Evolutionary conservation across 345 rosid genomes (phyloP).

Genomic region (Citrus inodora): DNA sequence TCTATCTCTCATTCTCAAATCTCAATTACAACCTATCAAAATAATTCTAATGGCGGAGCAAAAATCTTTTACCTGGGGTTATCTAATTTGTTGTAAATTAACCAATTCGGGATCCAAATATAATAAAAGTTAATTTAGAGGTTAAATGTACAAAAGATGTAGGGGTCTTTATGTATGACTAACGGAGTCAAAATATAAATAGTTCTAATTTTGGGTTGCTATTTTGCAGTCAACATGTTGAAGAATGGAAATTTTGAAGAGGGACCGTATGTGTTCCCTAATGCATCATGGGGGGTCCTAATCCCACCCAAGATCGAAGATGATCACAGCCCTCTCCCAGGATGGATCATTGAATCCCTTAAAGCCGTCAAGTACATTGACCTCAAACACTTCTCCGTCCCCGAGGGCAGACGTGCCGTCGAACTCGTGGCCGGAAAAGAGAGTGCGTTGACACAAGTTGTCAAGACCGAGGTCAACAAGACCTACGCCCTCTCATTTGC

Average conservation of each 20-base stretch:
- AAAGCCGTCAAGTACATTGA: constrained; percentile 58
- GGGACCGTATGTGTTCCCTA: constrained; percentile 48
- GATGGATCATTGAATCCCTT: constrained; percentile 54
- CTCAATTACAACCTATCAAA: background rate
- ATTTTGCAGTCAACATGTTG: constrained; percentile 35
- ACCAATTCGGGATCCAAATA: no score
- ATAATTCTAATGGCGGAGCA: no score
- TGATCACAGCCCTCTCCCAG: constrained; percentile 45
- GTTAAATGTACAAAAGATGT: background rate
- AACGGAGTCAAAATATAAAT: background rate
- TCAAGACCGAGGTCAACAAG: constrained; percentile 30
- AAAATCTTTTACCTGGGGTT: no score
- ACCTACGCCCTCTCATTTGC: constrained; percentile 32
- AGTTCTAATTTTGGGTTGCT: background rate
- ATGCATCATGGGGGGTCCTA: constrained; percentile 49
- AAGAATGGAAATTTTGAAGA: constrained; percentile 50
- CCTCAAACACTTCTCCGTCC: constrained; percentile 35
- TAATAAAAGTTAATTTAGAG: no score
- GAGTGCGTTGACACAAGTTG: constrained; percentile 47
- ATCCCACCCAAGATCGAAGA: constrained; percentile 56
- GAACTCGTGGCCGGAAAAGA: constrained; percentile 59
- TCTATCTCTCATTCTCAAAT: background rate
- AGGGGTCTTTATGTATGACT: background rate
- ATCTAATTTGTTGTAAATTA: no score
- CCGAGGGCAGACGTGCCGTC: constrained; percentile 36